Conservation (phyloP, 192 early-diverging fungal species). For the Linnemannia schmuckeri region DNA sequence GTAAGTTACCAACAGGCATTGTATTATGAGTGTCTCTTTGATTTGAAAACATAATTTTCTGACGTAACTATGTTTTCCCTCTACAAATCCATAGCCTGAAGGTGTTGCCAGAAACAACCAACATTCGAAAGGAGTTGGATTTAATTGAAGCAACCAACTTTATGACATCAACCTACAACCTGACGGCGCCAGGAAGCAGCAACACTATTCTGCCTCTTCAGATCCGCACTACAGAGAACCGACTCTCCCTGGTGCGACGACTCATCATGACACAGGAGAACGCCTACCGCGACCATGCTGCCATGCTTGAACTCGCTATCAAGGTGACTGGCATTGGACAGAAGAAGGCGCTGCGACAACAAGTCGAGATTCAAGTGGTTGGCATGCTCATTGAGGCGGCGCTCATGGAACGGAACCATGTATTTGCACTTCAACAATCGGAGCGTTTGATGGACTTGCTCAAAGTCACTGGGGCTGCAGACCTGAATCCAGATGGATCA, state of each 20-base stretch:
- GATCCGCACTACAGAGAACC: slow-evolving; percentile 71
- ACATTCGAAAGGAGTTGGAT: slow-evolving; percentile 68
- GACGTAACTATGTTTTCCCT: slow-evolving; percentile 4
- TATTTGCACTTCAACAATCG: slow-evolving; percentile 67
- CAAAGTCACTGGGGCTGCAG: slow-evolving; percentile 30
- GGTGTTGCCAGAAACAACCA: slow-evolving; percentile 69
- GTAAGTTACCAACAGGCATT: slow-evolving; percentile 40
- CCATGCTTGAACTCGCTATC: slow-evolving; percentile 70
- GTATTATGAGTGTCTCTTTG: background rate
- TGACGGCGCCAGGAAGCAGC: slow-evolving; percentile 58
- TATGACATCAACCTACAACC: slow-evolving; percentile 66
- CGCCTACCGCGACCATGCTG: slow-evolving; percentile 61
- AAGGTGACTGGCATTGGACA: slow-evolving; percentile 51
- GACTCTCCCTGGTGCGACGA: slow-evolving; percentile 70
- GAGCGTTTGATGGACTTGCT: slow-evolving; percentile 69
- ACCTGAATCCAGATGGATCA: slow-evolving; percentile 39
- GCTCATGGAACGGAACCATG: slow-evolving; percentile 67
- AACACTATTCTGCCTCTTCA: slow-evolving; percentile 76
- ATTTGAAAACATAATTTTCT: background rate
- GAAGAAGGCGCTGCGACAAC: slow-evolving; percentile 29
- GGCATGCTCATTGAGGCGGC: slow-evolving; percentile 74
- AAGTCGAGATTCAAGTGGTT: slow-evolving; percentile 67
- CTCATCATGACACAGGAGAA: slow-evolving; percentile 66
- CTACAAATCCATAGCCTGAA: slow-evolving; percentile 61
- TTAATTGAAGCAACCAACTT: slow-evolving; percentile 81